These are phyloP conservation scores for Cladosporium sp. DNA, from an alignment of 2,329 filamentous ascomycete genomes.

Conservation along the genomic window DNA sequence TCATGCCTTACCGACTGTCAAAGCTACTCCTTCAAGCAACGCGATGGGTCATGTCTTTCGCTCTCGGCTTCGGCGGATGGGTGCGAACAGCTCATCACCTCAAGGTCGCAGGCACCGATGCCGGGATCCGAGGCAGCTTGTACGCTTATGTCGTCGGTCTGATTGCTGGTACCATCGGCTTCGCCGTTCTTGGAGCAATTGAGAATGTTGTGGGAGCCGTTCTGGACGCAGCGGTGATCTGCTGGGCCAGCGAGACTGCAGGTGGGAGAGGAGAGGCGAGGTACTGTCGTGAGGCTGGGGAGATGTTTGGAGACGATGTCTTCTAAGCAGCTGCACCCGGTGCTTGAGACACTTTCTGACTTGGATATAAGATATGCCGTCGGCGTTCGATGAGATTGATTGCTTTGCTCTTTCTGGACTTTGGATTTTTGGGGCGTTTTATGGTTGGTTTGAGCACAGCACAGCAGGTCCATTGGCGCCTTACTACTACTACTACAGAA, in stretches of 20 bases:
- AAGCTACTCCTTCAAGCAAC: conserved; percentile 90
- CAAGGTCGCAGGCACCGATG: conserved; percentile 47
- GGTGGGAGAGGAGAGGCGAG: conserved; percentile 59
- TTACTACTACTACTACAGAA: not conserved
- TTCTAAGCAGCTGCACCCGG: not conserved
- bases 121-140: conserved; percentile 63
- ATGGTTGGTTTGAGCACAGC: not conserved
- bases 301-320: conserved; percentile 68
- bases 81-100: conserved; percentile 83
- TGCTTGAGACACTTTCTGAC: not conserved
- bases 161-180: conserved; percentile 90
- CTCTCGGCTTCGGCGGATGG: conserved; percentile 93
- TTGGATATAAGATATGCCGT: not conserved
- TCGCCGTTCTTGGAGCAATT: conserved; percentile 68
- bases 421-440: not conserved
- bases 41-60: conserved; percentile 83
- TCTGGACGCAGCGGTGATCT: conserved; percentile 65
- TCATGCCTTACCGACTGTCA: conserved; percentile 85
- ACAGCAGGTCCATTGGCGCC: not conserved
- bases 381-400: not conserved
- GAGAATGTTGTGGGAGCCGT: conserved; percentile 36
- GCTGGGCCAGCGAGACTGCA: conserved; percentile 83
- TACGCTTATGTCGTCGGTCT: conserved; percentile 94
- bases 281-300: conserved; percentile 88
- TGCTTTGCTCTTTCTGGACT: not conserved